A percentile compares a stretch with the other conserved stretches of the same genome.
Conservation (phyloP, 176 grass and related monocot genomes). For the Pontederia paniculata region DNA sequence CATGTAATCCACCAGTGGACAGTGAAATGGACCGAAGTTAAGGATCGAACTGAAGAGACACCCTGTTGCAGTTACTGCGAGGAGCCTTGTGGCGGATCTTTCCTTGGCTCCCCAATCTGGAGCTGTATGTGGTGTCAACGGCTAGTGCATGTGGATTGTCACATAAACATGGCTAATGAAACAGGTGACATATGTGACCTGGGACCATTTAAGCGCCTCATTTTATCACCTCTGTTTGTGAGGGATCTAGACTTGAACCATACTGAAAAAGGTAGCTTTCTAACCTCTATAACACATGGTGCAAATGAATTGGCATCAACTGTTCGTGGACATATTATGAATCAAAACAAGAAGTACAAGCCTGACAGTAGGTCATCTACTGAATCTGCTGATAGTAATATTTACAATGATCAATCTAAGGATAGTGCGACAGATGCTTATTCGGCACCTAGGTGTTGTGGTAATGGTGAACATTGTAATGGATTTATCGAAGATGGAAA, state of each 20-base stretch:
- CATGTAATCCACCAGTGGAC: slow-evolving; percentile 24
- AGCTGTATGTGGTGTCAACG: slow-evolving; percentile 24
- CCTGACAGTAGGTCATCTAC: slow-evolving; percentile 13
- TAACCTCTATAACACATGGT: slow-evolving; percentile 22
- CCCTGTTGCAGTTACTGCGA: slow-evolving; percentile 27
- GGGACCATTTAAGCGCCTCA: slow-evolving; percentile 21
- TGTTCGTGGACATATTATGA: slow-evolving; percentile 19
- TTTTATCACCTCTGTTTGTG: slow-evolving; percentile 22
- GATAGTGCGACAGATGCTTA: slow-evolving; percentile 16
- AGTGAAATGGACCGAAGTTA: slow-evolving; percentile 19
- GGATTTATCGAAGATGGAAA: slow-evolving; percentile 10
- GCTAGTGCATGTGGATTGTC: slow-evolving; percentile 23
- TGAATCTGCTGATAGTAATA: slow-evolving; percentile 27
- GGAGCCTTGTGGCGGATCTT: slow-evolving; percentile 22
- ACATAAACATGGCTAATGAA: slow-evolving; percentile 15
- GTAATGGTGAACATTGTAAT: slow-evolving; percentile 23
- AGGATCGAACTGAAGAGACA: slow-evolving; percentile 17
- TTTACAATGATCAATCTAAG: slow-evolving; percentile 31
- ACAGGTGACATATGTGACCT: slow-evolving; percentile 25
- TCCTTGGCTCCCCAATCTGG: slow-evolving; percentile 21
- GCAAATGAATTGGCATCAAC: slow-evolving; percentile 28
- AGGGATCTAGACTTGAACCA: background rate
- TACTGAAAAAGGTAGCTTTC: slow-evolving; percentile 1
- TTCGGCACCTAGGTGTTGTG: slow-evolving; percentile 13
- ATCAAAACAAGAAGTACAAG: slow-evolving; percentile 7